Evolutionary conservation across 2,329 filamentous ascomycete species (phyloP), one percentile per base, ranked within the genome.

Genomic region (Diaporthe velutina): DNA sequence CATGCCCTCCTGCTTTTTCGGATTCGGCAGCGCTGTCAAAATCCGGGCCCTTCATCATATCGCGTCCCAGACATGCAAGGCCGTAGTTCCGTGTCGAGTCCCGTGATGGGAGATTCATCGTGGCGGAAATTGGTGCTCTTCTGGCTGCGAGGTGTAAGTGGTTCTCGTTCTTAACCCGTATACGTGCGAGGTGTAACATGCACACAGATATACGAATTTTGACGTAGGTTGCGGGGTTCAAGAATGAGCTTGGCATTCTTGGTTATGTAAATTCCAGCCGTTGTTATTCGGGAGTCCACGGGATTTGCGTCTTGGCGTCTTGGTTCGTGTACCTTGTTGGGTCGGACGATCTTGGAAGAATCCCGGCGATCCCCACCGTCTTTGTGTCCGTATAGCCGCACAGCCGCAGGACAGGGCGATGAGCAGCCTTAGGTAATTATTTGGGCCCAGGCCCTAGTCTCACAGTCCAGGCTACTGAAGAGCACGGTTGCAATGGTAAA

Each of bases 281-380:
- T 15, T 33, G 13, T 48, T 15, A 15, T 40, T 64, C 60, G 60
- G 60, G 40, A 64, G 60, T 6, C 60, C 8, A 64, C 60, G 40
- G 60, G 19, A 33, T 22, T 64, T 40, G 33, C 60, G 25, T 64
- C 60, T 64, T 64, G 60, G 60, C 60, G 25, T 64, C 60, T 64
- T 33, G 22, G 25, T 64, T 64, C 19, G 60, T 33, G 60, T 30
- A 22, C 60, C 40, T 48, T n/a, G 40, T 10, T 64, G 38, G 40
- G 9, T 64, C 40, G 42, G 38, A 30, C 17, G 25, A 42, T 19
- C n/a, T 42, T 61, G 58, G 38, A 45, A 30, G 38, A 38, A 45
- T 12, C 58, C 38, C 15, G 25, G 25, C 5, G 58, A 17, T 42
- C 58, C 38, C 30, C 58, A 61, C 38, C 58, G 58, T 42, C 55